phyloP scores from a whole-genome alignment of 148 eudicot genomes.

The Salicornia ramosissima region DNA sequence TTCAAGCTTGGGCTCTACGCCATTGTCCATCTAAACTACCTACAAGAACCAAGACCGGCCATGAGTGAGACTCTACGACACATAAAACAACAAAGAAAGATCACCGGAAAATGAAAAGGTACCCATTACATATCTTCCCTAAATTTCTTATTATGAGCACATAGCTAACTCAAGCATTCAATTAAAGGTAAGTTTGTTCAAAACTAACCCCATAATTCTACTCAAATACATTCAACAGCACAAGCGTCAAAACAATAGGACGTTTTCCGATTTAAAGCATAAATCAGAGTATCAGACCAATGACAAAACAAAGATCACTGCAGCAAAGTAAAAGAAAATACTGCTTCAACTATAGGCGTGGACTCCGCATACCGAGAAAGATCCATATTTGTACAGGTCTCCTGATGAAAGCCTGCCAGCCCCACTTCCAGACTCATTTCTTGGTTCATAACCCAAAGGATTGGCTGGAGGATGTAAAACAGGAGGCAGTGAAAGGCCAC shows the following conservation, averaged over 20 bases:
- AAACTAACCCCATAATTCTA: neutral
- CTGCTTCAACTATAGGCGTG: neutral
- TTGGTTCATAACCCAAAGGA: conserved; percentile 59
- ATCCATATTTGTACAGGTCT: conserved; percentile 58
- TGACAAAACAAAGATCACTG: neutral
- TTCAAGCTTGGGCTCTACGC: too few relatives aligned
- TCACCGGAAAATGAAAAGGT: neutral
- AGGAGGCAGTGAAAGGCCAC: conserved; percentile 51
- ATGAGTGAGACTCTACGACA: too few relatives aligned
- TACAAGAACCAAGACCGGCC: too few relatives aligned
- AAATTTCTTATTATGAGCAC: too few relatives aligned
- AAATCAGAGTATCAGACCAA: conserved; percentile 6
- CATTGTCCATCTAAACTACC: too few relatives aligned
- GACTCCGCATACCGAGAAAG: conserved; percentile 58
- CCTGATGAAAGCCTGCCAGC: conserved; percentile 48
- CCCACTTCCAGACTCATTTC: conserved; percentile 57
- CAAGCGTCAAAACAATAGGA: too few relatives aligned
- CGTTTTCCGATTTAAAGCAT: neutral
- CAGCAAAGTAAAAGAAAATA: neutral
- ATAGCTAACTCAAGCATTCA: neutral
- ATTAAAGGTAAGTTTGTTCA: neutral
- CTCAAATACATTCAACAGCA: neutral
- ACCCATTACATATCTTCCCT: neutral
- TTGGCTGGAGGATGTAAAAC: conserved; percentile 45
- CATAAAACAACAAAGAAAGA: neutral